phyloP scores from a whole-genome alignment of 2,329 filamentous ascomycete species.

The Microdochium paspali region DNA sequence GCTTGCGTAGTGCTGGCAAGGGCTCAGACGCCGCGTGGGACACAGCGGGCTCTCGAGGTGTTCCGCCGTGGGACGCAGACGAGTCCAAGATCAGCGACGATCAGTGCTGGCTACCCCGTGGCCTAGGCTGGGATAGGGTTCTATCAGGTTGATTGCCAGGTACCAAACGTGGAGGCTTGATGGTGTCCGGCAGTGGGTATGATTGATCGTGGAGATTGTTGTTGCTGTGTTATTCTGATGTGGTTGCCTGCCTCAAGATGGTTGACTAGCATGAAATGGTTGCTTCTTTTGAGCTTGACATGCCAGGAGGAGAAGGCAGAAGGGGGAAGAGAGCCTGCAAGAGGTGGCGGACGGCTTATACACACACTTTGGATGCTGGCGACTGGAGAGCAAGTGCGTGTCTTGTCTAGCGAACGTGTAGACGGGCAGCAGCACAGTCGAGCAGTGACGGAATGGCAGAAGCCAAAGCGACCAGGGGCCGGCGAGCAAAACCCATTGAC shows the following conservation, averaged over 20 bases:
- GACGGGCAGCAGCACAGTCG: not conserved
- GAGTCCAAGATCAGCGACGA: not conserved
- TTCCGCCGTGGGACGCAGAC: not conserved
- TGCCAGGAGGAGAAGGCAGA: too few species aligned
- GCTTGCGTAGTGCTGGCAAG: not conserved
- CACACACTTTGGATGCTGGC: too few species aligned
- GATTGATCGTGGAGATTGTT: not conserved
- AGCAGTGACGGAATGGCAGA: slow-evolving; percentile 1
- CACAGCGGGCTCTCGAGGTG: not conserved
- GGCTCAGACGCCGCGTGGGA: too few species aligned
- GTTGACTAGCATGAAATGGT: too few species aligned
- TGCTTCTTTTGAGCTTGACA: too few species aligned
- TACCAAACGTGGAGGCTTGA: not conserved
- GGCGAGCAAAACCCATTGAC: not conserved
- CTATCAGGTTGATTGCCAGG: not conserved
- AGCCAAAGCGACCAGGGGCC: not conserved
- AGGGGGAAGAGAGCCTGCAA: too few species aligned
- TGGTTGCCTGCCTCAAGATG: too few species aligned
- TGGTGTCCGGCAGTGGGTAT: not conserved
- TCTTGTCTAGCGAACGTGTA: too few species aligned
- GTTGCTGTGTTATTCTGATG: not conserved
- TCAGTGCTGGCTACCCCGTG: not conserved
- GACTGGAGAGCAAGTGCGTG: too few species aligned
- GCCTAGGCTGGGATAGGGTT: not conserved
- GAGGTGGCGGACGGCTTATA: too few species aligned